phyloP scores from a whole-genome alignment of 2,329 filamentous ascomycete species.

The Aspergillus sp. region DNA sequence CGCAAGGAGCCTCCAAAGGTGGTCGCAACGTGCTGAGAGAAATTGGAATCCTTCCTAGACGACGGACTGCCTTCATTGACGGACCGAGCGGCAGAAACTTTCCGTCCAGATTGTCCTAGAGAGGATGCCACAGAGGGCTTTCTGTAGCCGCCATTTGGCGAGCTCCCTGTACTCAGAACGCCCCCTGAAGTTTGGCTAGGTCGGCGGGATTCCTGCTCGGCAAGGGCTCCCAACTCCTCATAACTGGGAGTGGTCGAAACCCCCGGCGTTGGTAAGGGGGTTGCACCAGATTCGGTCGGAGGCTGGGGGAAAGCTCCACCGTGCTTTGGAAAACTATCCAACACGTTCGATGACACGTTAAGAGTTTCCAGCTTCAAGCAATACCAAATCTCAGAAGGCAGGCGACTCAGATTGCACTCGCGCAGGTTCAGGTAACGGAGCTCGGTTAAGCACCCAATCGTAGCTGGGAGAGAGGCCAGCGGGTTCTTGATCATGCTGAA shows the following conservation, averaged over 20 bases:
- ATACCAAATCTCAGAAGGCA: constrained; percentile 96
- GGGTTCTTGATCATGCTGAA: constrained; percentile 94
- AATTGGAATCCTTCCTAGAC: constrained; percentile 79
- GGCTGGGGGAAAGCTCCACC: constrained; percentile 63
- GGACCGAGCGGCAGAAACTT: constrained; percentile 73
- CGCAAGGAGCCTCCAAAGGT: constrained; percentile 86
- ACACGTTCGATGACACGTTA: constrained; percentile 91
- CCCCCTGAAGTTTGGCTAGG: constrained; percentile 82
- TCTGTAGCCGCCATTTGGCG: constrained; percentile 58
- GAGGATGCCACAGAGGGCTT: constrained; percentile 84
- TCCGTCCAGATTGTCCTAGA: constrained; percentile 74
- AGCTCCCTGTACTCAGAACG: constrained; percentile 71
- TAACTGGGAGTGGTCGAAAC: constrained; percentile 65
- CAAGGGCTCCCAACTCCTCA: constrained; percentile 70
- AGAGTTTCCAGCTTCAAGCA: constrained; percentile 85
- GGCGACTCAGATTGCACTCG: constrained; percentile 85
- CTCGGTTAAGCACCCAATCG: constrained; percentile 84
- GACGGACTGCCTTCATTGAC: constrained; percentile 58
- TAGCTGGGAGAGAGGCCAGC: constrained; percentile 75
- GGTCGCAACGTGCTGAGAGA: constrained; percentile 73
- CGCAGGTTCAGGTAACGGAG: constrained; percentile 82
- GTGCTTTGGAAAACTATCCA: constrained; percentile 87
- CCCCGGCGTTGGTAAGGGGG: constrained; percentile 46
- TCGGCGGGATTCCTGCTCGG: constrained; percentile 64
- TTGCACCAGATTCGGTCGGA: constrained; percentile 48